Base-by-base conservation (phyloP, 2,329 filamentous ascomycete species). In the Nigrospora oryzae region DNA sequence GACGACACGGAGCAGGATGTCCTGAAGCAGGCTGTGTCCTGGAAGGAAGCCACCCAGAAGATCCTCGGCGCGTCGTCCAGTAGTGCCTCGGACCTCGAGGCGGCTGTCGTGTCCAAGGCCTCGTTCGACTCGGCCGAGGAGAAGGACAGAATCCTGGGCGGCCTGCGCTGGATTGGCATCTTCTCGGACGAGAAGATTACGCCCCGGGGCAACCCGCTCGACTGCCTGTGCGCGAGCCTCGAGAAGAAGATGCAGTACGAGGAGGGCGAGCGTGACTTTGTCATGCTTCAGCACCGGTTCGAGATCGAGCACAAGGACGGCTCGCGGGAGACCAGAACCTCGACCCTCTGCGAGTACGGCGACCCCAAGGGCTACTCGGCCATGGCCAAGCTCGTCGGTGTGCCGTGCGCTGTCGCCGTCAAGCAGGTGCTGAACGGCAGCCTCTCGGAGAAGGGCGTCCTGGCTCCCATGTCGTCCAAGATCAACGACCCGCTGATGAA, bases 221-320 rank as follows among this genome's bases (percentile, higher is more conserved):
- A 95, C 65, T 91, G 86, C n/a, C 81, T 95, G 35, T 95, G 89
- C 69, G 89, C 88, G 34, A 86, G 82, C 3, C 79, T 95, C 33
- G 89, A 95, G 74, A 70, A 86, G 74, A 95, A 95, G 81, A 95
- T 95, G 88, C 79, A 86, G 65, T 95, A 84, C 65, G 84, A 78
- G 57, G 73, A 84, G 57, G 84, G 78, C 49, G 89, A 95, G 79
- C 84, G 89, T 47, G 89, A 95, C 65, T 72, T 94, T 52, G 86
- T 93, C 53, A 79, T 86, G 69, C 74, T 87, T 36, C 84, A 89
- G 69, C 85, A 89, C 72, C 84, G 81, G 70, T 95, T 95, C 63
- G 83, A 83, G 62, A 87, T 95, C 54, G 86, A 93, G 74, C 73
- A 84, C 67, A 82, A 83, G 67, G 85, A 94, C 61, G 89, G 89